Evolutionary conservation across 2,329 filamentous ascomycete species (phyloP).

Genomic region (Aotearoamyces nothofagi): DNA sequence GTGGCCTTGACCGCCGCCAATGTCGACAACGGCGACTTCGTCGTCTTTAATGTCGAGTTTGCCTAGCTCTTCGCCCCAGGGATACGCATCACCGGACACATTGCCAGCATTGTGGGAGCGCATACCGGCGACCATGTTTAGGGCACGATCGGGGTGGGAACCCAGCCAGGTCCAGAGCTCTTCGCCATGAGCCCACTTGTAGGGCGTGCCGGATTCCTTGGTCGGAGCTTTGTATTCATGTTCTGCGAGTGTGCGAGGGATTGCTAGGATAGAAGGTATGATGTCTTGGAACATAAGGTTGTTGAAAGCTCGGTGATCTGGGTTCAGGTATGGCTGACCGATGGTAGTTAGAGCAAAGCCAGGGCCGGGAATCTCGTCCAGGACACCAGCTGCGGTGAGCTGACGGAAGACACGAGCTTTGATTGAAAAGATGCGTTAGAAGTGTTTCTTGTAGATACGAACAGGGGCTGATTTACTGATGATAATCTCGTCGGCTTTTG

Average conservation of each 20-base stretch:
- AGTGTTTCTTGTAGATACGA: neutral
- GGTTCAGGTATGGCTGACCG: conserved; percentile 8
- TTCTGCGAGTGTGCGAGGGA: conserved; percentile 10
- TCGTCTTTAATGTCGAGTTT: conserved; percentile 9
- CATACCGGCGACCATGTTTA: conserved; percentile 12
- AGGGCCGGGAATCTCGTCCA: conserved; percentile 6
- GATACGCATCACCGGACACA: conserved; percentile 8
- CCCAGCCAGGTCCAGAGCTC: conserved; percentile 13
- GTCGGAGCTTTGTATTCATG: conserved; percentile 11
- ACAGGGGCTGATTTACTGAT: conserved; percentile 7
- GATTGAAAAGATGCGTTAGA: no score
- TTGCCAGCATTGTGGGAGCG: conserved; percentile 6
- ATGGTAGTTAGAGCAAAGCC: conserved; percentile 8
- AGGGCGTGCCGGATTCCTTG: conserved; percentile 10
- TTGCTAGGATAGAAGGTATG: conserved; percentile 10
- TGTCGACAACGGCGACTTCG: conserved; percentile 10
- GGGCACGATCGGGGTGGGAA: conserved; percentile 9
- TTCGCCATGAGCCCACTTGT: conserved; percentile 11
- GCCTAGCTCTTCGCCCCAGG: conserved; percentile 5
- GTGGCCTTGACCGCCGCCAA: conserved; percentile 12
- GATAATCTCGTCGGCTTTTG: conserved; percentile 11
- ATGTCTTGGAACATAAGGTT: conserved; percentile 10
- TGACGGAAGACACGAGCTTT: no score
- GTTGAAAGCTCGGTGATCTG: conserved; percentile 11
- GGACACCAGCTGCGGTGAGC: conserved; percentile 8